Evolutionary conservation across 2,329 filamentous ascomycete species (phyloP), one percentile per base, ranked within the genome.

Genomic region (Hyphodiscus sp.): DNA sequence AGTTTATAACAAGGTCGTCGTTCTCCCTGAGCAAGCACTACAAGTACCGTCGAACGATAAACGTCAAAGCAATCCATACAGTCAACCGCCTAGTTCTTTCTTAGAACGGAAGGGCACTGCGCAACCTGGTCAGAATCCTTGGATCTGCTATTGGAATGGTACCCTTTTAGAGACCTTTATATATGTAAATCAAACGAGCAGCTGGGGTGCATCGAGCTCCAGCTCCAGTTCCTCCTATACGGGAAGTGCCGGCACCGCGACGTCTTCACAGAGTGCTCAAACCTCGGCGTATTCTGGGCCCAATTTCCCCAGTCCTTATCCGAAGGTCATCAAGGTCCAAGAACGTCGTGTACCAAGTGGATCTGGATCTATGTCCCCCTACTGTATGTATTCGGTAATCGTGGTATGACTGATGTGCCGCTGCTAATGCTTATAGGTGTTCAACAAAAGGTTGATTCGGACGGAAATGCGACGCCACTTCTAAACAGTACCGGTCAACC

Each of bases 141-240:
- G 83, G 83, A 85, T 82, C 62, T 88, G 84, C 67, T 80, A 79
- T 65, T 88, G 83, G 82, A 87, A 87, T 64, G 71, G 74, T 15
- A 87, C 84, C 0, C 74, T 82, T 50, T 73, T 87, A 48, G 84
- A 87, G 66, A 79, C 80, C 41, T 87, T 86, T 67, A 76, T 88
- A 46, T 88, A 86, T 62, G 72, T 81, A 50, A 76, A 80, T 51
- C 58, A 63, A 18, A 65, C 60, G 6, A 66, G 59, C 38, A 41
- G 52, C 65, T 72, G 79, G 54, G 11, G 51, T 49, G 20, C 47
- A 51, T n/a, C 50, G 56, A 2, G 29, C 44, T 15, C 26, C 43
- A 41, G 15, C 38, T 46, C 48, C 30, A 15, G 48, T 30, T 41
- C 38, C 11, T 18, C 45, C 23, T 26, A 26, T 26, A 26, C 23